A percentile compares a stretch with the other conserved stretches of the same genome.
phyloP scores from a whole-genome alignment of 768 basidiomycete genomes.

The Nidularia pulvinata region DNA sequence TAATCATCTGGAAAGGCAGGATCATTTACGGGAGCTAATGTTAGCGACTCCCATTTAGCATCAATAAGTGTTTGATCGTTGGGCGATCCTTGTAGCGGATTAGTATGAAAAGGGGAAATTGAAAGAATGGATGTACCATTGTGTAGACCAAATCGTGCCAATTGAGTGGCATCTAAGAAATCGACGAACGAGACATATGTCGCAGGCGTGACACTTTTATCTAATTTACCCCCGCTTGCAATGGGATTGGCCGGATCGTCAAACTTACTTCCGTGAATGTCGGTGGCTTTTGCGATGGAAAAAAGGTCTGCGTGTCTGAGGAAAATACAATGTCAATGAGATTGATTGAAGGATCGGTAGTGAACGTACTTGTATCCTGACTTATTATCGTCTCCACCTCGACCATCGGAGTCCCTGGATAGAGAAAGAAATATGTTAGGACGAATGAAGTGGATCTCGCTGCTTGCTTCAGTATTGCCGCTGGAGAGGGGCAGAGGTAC shows the following conservation, averaged over 20 bases:
- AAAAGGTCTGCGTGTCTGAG: slow-evolving; percentile 59
- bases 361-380: slow-evolving; percentile 50
- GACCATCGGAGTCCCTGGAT: slow-evolving; percentile 59
- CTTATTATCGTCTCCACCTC: slow-evolving; percentile 47
- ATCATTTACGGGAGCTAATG: slow-evolving; percentile 54
- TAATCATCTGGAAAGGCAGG: slow-evolving; percentile 57
- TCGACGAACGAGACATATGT: slow-evolving; percentile 56
- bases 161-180: slow-evolving; percentile 49
- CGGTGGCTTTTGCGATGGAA: slow-evolving; percentile 55
- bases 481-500: slow-evolving; percentile 55
- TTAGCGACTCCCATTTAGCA: slow-evolving; percentile 69
- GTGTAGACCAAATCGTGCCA: slow-evolving; percentile 63
- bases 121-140: slow-evolving; percentile 36
- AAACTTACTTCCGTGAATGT: slow-evolving; percentile 57
- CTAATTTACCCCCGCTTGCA: slow-evolving; percentile 45
- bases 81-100: slow-evolving; percentile 33
- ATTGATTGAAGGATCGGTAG: too few relatives aligned
- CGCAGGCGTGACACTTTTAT: slow-evolving; percentile 46
- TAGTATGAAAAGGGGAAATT: not conserved
- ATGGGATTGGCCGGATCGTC: slow-evolving; percentile 54
- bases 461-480: slow-evolving; percentile 48
- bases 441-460: slow-evolving; percentile 59
- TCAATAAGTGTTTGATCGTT: slow-evolving; percentile 54
- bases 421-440: slow-evolving; percentile 56
- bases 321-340: too few relatives aligned